phyloP scores from a whole-genome alignment of 2,329 filamentous ascomycete species.

The Pseudonectria foliicola region DNA sequence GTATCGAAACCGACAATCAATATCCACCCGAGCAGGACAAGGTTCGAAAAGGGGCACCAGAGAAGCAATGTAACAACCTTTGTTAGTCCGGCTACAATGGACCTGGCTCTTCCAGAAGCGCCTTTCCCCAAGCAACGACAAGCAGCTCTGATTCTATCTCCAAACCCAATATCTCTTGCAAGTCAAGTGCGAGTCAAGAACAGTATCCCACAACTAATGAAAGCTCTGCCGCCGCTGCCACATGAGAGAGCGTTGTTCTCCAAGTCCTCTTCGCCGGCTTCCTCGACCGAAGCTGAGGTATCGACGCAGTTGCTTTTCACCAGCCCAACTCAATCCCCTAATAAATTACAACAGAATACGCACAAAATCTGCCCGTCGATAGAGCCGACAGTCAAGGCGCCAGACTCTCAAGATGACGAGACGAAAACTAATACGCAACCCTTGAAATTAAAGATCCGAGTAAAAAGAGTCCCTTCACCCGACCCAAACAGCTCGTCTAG shows the following conservation, averaged over 20 bases:
- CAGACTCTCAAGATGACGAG: not conserved
- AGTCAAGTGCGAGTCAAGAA: conserved; percentile 39
- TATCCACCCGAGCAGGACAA: not conserved
- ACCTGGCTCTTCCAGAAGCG: not conserved
- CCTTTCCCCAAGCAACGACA: conserved; percentile 3
- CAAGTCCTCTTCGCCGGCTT: conserved; percentile 1
- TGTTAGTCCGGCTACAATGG: conserved; percentile 5
- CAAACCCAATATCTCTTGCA: conserved; percentile 42
- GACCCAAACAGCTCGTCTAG: conserved; percentile 2
- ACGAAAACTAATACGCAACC: conserved; percentile 6
- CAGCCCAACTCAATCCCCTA: conserved; percentile 7
- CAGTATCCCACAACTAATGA: conserved; percentile 46
- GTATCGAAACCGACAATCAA: not conserved
- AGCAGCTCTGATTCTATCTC: conserved; percentile 32
- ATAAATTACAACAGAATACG: conserved; percentile 1
- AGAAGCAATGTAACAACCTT: conserved; percentile 20
- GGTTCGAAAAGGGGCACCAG: conserved; percentile 15
- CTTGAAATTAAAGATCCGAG: conserved; percentile 23
- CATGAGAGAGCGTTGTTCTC: conserved; percentile 12
- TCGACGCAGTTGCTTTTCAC: conserved; percentile 7
- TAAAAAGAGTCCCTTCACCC: conserved; percentile 15
- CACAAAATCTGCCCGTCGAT: not conserved
- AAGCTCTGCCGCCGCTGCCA: conserved; percentile 42
- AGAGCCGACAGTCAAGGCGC: too few relatives aligned
- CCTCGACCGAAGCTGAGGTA: conserved; percentile 3